Conservation (phyloP, 2,329 filamentous ascomycete genomes). For the Cercospora zeina region DNA sequence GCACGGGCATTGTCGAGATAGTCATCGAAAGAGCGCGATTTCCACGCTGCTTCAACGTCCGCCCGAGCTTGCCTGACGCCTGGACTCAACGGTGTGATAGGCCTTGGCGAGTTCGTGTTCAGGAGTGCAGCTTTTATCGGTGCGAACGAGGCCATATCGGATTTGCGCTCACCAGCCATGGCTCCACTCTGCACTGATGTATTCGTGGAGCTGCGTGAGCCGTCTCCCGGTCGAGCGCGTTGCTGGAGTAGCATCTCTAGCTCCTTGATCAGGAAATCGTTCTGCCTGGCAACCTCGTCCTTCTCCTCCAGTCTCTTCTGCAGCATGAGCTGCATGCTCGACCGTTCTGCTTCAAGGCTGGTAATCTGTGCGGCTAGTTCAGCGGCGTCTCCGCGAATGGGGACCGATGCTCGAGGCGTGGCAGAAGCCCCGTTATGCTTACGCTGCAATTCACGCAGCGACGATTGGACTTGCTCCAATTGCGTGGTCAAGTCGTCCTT, state of each 20-base stretch:
- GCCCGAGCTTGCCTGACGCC: slow-evolving; percentile 24
- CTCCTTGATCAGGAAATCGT: slow-evolving; percentile 36
- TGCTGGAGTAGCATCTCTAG: slow-evolving; percentile 34
- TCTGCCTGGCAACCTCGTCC: slow-evolving; percentile 34
- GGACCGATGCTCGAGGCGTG: slow-evolving; percentile 18
- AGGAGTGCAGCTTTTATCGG: slow-evolving; percentile 21
- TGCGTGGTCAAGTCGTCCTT: slow-evolving; percentile 28
- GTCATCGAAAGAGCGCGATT: slow-evolving; percentile 40
- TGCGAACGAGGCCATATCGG: slow-evolving; percentile 20
- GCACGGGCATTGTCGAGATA: slow-evolving; percentile 39
- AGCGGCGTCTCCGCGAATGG: slow-evolving; percentile 23
- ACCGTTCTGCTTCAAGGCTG: slow-evolving; percentile 31
- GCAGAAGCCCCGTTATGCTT: slow-evolving; percentile 16
- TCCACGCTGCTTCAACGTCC: slow-evolving; percentile 28
- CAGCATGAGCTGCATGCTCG: slow-evolving; percentile 27
- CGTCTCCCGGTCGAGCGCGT: slow-evolving; percentile 17
- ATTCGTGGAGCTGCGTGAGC: slow-evolving; percentile 21
- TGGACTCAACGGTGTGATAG: slow-evolving; percentile 27
- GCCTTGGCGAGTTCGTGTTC: slow-evolving; percentile 16
- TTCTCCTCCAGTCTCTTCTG: slow-evolving; percentile 34
- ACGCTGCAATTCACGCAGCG: slow-evolving; percentile 24
- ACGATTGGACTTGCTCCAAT: slow-evolving; percentile 24
- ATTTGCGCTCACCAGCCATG: slow-evolving; percentile 25
- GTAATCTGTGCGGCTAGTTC: slow-evolving; percentile 29
- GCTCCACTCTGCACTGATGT: slow-evolving; percentile 31